Evolutionary conservation across 2,329 filamentous ascomycete genomes (phyloP), one percentile per base, ranked within the genome.

Genomic region (Epichloe festucae): DNA sequence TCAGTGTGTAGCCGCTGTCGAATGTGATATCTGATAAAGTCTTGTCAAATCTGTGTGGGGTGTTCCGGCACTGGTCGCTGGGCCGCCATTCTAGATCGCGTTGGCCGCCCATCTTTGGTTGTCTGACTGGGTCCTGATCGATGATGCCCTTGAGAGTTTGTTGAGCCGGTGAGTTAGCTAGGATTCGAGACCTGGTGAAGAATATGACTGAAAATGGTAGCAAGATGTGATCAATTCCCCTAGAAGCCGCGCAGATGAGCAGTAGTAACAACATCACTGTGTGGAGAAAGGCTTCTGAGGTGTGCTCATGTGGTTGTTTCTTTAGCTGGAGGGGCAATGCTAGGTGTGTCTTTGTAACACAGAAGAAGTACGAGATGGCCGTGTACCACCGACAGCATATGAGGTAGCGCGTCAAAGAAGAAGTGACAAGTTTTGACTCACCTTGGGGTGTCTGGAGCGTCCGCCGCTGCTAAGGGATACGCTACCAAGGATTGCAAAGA

Each of bases 1-100:
- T 60, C 15, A 79, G 56, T 43, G 62, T 63, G n/a, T 61, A 66
- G 14, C 60, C 57, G 14, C 55, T 53, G 38, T 58, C 60, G 48
- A 75, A 72, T 17, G 65, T 58, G 10, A 74, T 11, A 3, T 52
- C n/a, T 10, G 57, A 52, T 5, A 50, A 56, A 5, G 49, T 44
- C 15, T 52, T 59, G 39, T 51, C 47, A 41, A 53, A 54, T 35
- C 50, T 59, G 41, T 61, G 50, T 15, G 57, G 56, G 0, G 53
- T 58, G 39, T 65, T 54, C 23, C 57, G 61, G 51, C 67, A 69
- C n/a, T 48, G 42, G 15, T 27, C 40, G 15, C 40, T 45, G n/a
- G 62, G 60, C 2, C 43, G 51, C 66, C 66, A 67, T 38, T 36
- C 46, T 35, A 67, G 53, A 5, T 60, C 55, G 14, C 50, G 55